phyloP scores from a whole-genome alignment of 192 early-diverging fungal species.

The Umbelopsis isabellina region DNA sequence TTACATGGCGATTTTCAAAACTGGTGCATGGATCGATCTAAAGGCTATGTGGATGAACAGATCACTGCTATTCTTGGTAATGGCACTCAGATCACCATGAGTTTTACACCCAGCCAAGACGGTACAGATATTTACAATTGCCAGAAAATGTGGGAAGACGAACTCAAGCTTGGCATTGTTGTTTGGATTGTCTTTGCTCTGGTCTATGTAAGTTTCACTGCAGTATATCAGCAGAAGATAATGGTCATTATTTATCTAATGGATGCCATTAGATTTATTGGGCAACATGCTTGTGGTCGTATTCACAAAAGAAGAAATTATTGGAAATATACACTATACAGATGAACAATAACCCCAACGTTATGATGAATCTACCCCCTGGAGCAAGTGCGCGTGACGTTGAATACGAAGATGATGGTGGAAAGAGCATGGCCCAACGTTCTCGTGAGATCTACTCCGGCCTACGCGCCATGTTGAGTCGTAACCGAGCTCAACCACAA shows the following conservation, averaged over 20 bases:
- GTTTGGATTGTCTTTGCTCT: slow-evolving; percentile 27
- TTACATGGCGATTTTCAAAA: slow-evolving; percentile 20
- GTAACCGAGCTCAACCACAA: slow-evolving; percentile 3
- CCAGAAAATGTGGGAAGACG: slow-evolving; percentile 35
- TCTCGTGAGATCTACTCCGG: slow-evolving; percentile 13
- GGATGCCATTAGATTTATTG: slow-evolving; percentile 16
- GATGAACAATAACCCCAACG: not conserved
- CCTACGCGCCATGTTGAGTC: not conserved
- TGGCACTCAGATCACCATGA: slow-evolving; percentile 27
- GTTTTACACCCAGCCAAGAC: slow-evolving; percentile 21
- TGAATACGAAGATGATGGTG: not conserved
- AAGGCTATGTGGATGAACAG: slow-evolving; percentile 17
- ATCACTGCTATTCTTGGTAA: slow-evolving; percentile 23
- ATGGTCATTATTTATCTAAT: not conserved
- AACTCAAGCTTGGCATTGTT: slow-evolving; percentile 38
- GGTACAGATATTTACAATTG: slow-evolving; percentile 37
- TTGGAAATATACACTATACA: not conserved
- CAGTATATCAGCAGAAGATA: not conserved
- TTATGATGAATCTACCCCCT: slow-evolving; percentile 11
- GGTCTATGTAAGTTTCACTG: slow-evolving; percentile 28
- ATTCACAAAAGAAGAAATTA: slow-evolving; percentile 19
- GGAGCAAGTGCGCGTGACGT: not conserved
- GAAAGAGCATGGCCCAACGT: slow-evolving; percentile 14
- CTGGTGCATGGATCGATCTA: slow-evolving; percentile 34
- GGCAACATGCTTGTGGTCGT: slow-evolving; percentile 27